Conservation (phyloP, 2,329 filamentous ascomycete genomes). For the Fusarium palustre region DNA sequence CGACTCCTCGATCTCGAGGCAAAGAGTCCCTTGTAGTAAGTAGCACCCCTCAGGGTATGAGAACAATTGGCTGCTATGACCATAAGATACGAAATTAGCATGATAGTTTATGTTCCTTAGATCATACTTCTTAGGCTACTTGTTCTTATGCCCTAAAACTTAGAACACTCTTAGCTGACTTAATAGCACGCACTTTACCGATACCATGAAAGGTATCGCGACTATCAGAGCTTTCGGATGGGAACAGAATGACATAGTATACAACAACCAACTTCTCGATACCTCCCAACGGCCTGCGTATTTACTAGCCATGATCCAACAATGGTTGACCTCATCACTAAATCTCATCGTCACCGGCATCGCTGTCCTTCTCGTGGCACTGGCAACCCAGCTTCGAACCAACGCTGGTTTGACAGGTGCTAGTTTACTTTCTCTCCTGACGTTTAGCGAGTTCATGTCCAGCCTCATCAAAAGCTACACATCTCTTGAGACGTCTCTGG, state of each 20-base stretch:
- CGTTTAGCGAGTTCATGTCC: conserved; percentile 43
- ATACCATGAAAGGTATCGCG: conserved; percentile 65
- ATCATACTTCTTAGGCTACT: too few species aligned
- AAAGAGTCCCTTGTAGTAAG: conserved; percentile 61
- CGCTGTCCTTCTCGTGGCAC: conserved; percentile 59
- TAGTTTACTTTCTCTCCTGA: conserved; percentile 52
- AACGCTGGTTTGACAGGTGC: conserved; percentile 52
- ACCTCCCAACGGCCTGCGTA: conserved; percentile 68
- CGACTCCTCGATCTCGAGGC: conserved; percentile 71
- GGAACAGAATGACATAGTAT: conserved; percentile 50
- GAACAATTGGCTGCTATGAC: too few species aligned
- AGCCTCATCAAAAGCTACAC: conserved; percentile 41
- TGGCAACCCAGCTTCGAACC: conserved; percentile 58
- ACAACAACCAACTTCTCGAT: conserved; percentile 63
- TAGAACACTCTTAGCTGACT: background rate
- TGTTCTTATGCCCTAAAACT: too few species aligned
- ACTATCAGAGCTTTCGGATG: conserved; percentile 70
- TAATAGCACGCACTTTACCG: conserved; percentile 62
- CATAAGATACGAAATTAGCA: too few species aligned
- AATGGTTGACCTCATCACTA: conserved; percentile 54
- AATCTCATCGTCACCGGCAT: conserved; percentile 62
- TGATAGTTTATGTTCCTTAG: too few species aligned
- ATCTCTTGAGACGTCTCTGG: conserved; percentile 40
- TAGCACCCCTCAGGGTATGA: background rate
- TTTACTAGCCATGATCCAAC: conserved; percentile 63